Evolutionary conservation across 345 rosid species (phyloP).

Genomic region (Aurinia saxatilis): DNA sequence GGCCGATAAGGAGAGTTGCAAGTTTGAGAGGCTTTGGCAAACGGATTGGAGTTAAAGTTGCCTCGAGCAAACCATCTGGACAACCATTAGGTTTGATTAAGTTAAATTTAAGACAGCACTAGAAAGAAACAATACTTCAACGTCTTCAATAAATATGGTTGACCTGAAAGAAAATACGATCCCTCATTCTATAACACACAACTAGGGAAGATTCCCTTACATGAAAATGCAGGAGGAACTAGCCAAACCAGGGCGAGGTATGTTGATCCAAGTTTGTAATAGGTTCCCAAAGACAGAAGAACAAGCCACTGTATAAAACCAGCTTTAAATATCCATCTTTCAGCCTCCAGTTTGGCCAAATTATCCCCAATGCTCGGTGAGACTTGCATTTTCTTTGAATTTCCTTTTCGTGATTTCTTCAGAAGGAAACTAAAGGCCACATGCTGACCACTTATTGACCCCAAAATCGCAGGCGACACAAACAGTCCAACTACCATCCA

Average conservation of each 20-base stretch:
- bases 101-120: neutral
- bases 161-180: neutral
- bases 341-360: conserved; percentile 74
- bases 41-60: conserved; percentile 78
- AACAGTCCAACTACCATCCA: conserved; percentile 80
- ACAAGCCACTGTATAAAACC: conserved; percentile 83
- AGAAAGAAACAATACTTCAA: neutral
- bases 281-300: conserved; percentile 63
- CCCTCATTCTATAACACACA: neutral
- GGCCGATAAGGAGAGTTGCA: conserved; percentile 67
- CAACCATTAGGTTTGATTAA: conserved; percentile 8
- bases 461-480: conserved; percentile 81
- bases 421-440: conserved; percentile 52
- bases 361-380: conserved; percentile 41
- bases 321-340: conserved; percentile 89
- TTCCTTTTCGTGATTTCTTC: conserved; percentile 40
- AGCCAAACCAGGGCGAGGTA: conserved; percentile 86
- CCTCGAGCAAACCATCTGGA: conserved; percentile 92
- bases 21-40: conserved; percentile 89
- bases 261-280: conserved; percentile 69
- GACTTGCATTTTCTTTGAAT: conserved; percentile 43
- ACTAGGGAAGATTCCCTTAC: conserved; percentile 43
- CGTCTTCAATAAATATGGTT: neutral
- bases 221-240: conserved; percentile 89
- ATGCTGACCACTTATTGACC: conserved; percentile 88